A percentile compares a stretch with the other conserved stretches of the same genome.
Conservation (phyloP, 208 protist species). For the Acanthamoeba culbertsoni region DNA sequence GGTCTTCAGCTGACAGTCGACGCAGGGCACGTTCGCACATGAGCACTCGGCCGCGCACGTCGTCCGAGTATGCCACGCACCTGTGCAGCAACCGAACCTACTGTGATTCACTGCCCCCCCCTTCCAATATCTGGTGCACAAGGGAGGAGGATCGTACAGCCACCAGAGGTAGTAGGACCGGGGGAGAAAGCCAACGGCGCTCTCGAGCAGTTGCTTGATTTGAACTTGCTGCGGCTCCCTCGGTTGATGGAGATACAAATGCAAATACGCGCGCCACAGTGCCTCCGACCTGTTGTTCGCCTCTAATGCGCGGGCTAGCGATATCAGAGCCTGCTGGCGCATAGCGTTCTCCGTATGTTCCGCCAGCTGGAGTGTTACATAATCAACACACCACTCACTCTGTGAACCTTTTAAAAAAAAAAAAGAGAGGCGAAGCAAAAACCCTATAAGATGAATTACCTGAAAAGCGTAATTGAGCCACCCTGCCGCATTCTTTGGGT, state of each 20-base stretch:
- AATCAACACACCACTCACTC: neutral
- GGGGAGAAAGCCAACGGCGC: neutral
- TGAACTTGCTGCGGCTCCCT: neutral
- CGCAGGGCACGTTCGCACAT: neutral
- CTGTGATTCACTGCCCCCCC: neutral
- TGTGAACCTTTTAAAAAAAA: neutral
- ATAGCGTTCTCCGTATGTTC: neutral
- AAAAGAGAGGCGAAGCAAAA: too few relatives aligned
- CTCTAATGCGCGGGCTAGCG: conserved; percentile 2
- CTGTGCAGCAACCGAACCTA: neutral
- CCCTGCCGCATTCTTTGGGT: neutral
- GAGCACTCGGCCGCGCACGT: neutral
- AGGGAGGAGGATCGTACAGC: neutral
- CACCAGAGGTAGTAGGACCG: neutral
- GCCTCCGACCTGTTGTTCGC: neutral
- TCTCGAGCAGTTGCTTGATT: neutral
- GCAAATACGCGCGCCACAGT: conserved; percentile 6
- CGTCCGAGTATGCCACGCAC: neutral
- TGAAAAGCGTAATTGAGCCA: conserved; percentile 35
- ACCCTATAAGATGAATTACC: neutral
- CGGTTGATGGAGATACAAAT: conserved; percentile 18
- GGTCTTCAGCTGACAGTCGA: neutral
- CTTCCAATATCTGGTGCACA: neutral
- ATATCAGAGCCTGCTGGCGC: neutral
- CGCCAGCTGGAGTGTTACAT: too few relatives aligned